phyloP scores from a whole-genome alignment of 176 grass and related monocot genomes.

The Triticum dicoccoides region DNA sequence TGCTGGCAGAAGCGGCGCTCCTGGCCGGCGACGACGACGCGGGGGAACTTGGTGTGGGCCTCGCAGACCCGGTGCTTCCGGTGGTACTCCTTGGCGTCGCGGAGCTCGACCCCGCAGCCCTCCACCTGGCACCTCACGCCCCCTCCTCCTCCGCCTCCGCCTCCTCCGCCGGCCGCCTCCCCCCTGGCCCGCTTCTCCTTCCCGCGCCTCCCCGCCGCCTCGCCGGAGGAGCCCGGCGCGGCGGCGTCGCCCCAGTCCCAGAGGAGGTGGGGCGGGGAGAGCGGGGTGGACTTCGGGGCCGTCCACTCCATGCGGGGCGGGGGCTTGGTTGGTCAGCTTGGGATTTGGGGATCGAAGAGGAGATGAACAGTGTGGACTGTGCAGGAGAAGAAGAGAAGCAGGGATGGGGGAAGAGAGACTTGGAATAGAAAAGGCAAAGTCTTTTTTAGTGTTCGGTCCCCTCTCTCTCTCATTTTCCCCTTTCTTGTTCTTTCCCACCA shows the following conservation, averaged over 20 bases:
- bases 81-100: conserved; percentile 63
- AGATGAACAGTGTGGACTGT: conserved; percentile 51
- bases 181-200: conserved; percentile 40
- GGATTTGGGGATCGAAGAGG: conserved; percentile 56
- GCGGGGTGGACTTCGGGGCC: conserved; percentile 27
- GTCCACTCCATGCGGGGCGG: conserved; percentile 38
- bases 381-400: conserved; percentile 31
- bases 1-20: conserved; percentile 91
- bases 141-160: conserved; percentile 10
- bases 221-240: conserved; percentile 31
- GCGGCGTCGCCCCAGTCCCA: conserved; percentile 78
- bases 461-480: background rate
- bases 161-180: conserved; percentile 28
- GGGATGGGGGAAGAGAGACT: conserved; percentile 20
- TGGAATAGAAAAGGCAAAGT: conserved; percentile 43
- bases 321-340: conserved; percentile 39
- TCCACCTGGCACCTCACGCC: conserved; percentile 75
- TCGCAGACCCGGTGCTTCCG: conserved; percentile 91
- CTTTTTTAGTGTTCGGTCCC: conserved; percentile 25
- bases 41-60: conserved; percentile 70
- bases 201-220: conserved; percentile 39
- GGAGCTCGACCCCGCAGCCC: conserved; percentile 62
- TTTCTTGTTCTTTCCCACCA: background rate
- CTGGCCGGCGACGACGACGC: conserved; percentile 70
- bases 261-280: conserved; percentile 58